phyloP scores from a whole-genome alignment of 805 yeast genomes.

The Ogataea henricii region DNA sequence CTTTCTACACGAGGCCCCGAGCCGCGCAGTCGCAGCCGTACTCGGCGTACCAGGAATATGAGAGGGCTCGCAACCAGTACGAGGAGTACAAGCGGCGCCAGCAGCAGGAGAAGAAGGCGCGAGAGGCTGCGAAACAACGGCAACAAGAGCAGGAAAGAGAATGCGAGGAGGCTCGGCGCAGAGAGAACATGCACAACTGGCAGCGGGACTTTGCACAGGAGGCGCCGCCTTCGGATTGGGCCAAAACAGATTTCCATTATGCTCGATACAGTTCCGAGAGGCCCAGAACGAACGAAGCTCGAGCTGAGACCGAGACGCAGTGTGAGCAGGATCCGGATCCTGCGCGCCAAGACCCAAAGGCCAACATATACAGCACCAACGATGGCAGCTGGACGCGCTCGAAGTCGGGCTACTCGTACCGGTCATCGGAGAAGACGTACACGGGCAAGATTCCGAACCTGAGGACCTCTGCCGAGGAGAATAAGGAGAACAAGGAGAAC shows the following conservation, averaged over 20 bases:
- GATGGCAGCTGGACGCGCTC: conserved; percentile 31
- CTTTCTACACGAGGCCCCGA: conserved; percentile 4
- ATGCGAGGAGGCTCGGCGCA: conserved; percentile 8
- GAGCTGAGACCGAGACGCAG: no score
- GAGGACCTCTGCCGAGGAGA: conserved; percentile 8
- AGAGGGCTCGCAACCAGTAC: conserved; percentile 25
- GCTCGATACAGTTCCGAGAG: background rate
- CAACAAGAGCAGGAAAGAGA: conserved; percentile 13
- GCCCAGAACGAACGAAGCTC: background rate
- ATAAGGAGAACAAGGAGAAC: background rate
- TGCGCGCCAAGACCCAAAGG: conserved; percentile 20
- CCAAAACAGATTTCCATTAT: background rate
- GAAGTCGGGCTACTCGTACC: conserved; percentile 30
- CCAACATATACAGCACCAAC: conserved; percentile 24
- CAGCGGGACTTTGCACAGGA: background rate
- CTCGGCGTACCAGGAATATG: conserved; percentile 23
- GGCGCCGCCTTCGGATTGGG: conserved; percentile 1
- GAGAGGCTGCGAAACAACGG: conserved; percentile 13
- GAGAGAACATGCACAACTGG: conserved; percentile 1
- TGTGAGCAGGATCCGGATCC: no score
- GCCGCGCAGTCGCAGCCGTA: conserved; percentile 4
- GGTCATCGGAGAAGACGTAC: conserved; percentile 29
- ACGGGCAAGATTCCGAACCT: conserved; percentile 27
- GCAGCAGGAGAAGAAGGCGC: conserved; percentile 16
- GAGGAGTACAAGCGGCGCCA: conserved; percentile 23